A percentile compares a stretch with the other conserved stretches of the same genome.
Evolutionary conservation across 2,329 filamentous ascomycete species (phyloP).

Genomic region (Colletotrichum neosansevieriae): DNA sequence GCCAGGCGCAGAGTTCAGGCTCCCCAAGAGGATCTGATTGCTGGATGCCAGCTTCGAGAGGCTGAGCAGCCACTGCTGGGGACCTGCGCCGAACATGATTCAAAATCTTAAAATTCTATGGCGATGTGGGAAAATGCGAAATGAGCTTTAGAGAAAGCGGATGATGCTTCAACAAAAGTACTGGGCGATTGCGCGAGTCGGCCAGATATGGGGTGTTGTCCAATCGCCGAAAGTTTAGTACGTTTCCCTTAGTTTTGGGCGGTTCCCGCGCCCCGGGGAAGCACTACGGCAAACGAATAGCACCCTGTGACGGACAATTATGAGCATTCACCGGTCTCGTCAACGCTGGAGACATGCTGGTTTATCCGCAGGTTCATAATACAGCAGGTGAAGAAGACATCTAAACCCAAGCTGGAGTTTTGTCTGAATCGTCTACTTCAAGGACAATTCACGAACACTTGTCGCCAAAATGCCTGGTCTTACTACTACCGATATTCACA

Average conservation of each 20-base stretch:
- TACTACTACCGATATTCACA: slow-evolving; percentile 6
- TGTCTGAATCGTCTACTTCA: no score
- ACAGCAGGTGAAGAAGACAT: no score
- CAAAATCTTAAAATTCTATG: neutral
- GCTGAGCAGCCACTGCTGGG: slow-evolving; percentile 5
- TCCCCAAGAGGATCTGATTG: neutral
- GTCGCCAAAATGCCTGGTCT: neutral
- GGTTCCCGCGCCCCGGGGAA: slow-evolving; percentile 1
- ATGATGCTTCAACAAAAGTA: neutral
- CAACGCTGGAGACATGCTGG: rapidly evolving
- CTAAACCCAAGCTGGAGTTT: no score
- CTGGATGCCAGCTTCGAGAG: neutral
- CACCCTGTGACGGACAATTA: neutral
- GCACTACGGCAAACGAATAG: neutral
- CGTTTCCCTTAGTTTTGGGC: neutral
- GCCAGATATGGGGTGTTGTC: neutral
- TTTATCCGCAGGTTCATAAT: no score
- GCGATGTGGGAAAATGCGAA: rapidly evolving
- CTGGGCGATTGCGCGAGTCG: neutral
- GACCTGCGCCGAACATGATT: slow-evolving; percentile 15
- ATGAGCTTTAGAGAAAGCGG: neutral
- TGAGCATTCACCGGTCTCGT: neutral
- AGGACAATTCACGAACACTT: rapidly evolving
- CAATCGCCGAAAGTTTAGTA: neutral
- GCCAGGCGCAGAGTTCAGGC: neutral